Evolutionary conservation across 2,329 filamentous ascomycete species (phyloP), one percentile per base, ranked within the genome.

Genomic region (Tympanopsis confertula): DNA sequence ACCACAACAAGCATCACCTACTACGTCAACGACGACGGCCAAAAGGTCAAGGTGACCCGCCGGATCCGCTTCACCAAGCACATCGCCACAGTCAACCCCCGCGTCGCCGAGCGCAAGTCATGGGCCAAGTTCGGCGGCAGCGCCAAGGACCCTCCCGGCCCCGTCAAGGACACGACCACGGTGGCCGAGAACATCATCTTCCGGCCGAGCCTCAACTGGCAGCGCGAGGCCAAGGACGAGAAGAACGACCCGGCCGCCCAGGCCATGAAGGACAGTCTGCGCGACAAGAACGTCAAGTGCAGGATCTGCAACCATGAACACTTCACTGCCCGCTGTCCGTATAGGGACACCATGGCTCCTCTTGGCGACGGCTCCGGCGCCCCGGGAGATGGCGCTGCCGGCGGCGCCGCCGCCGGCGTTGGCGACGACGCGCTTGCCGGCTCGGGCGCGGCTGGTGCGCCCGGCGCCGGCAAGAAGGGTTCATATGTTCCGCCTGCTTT

Each of bases 231-330:
- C 58, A 85, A 86, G 65, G 83, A 83, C 58, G 84, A 89, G 66
- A 74, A 77, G 65, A 75, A 77, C 56, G 77, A 79, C 52, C 65
- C 73, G 54, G 82, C 85, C 61, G 78, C 82, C 53, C 77, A 82
- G 64, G 71, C 71, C 52, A 74, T 82, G 66, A 84, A 84, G 67
- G 76, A 81, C 56, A 82, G 85, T 67, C 73, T 96, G 55, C 94
- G 91, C 77, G 88, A 95, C 69, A 94, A 95, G 78, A 93, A 95
- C 71, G 93, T 98, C 72, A 96, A 96, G 76, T 98, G 91, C 66
- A 84, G 91, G 74, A 96, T 98, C 59, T 98, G 91, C 69, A 85
- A 81, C 59, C 89, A 89, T 57, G 91, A 98, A 71, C 91, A 98
- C 77, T 98, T 95, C 73, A 98, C 91, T 32, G 89, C 89, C 50